Evolutionary conservation across 495 filamentous ascomycete genomes (phyloP), one percentile per base, ranked within the genome.

Genomic region (Aspergillus saccharolyticus): DNA sequence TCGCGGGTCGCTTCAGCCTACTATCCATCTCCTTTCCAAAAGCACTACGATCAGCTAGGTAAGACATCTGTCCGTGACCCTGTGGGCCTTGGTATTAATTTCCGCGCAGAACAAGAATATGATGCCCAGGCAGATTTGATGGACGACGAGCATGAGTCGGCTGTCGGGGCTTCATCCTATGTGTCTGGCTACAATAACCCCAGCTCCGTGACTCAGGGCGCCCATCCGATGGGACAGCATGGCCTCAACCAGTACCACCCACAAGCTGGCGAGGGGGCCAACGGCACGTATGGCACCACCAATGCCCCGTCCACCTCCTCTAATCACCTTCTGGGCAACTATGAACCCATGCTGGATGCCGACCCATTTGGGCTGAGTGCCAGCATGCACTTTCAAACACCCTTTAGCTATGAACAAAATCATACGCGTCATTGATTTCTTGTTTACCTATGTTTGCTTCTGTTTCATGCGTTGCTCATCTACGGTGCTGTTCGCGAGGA

Each of bases 41-140:
- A 87, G 71, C 94, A 97, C 76, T 90, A 93, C 72, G 89, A 96
- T 74, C 92, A 97, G 81, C 87, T 98, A 78, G 94, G 94, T 89
- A 92, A 89, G 93, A 79, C 85, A 76, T 68, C 87, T 85, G 83
- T 68, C 75, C 77, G 80, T 69, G 61, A 28, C 19, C 12, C 7
- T 55, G 22, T 24, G 54, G 14, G 42, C 44, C 3, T 22, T 6
- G 18, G 50, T 9, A 30, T 33, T 63, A 57, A 63, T 52, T 51
- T 43, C 59, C 24, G 8, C 85, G 81, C 82, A 98, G 94, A 97
- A 80, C 93, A 96, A 82, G 94, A 98, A 80, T 97, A 97, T 79
- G 94, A 98, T 74, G 91, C 94, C 54, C 89, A 94, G 79, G 85
- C 89, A 66, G 91, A 96, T 62, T 89, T 96, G 82, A 84, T 94